Evolutionary conservation across 306 rosid species (phyloP).

Genomic region (Cyamopsis tetragonoloba): DNA sequence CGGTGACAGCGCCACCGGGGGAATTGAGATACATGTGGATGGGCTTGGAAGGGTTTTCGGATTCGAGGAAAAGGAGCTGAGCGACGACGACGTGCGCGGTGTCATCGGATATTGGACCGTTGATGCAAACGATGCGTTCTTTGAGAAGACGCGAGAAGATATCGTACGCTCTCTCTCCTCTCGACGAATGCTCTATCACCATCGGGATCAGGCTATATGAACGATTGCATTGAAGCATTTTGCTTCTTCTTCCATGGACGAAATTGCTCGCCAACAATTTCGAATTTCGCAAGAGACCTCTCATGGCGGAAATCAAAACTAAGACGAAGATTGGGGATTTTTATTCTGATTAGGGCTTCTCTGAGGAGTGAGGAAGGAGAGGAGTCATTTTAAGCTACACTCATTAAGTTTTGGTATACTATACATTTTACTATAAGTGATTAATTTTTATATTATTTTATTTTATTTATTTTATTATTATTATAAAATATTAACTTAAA

Average conservation of each 20-base stretch:
- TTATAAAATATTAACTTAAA: too few relatives aligned
- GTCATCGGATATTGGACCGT: conserved; percentile 87
- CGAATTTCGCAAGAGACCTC: conserved; percentile 39
- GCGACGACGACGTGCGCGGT: conserved; percentile 97
- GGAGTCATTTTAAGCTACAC: too few relatives aligned
- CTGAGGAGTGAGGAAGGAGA: too few relatives aligned
- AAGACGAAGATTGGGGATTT: conserved; percentile 13
- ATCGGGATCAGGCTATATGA: conserved; percentile 67
- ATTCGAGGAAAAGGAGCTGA: conserved; percentile 92
- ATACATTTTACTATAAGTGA: too few relatives aligned
- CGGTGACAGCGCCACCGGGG: conserved; percentile 96
- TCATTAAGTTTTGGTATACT: too few relatives aligned
- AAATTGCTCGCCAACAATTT: conserved; percentile 14
- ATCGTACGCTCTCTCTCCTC: conserved; percentile 97
- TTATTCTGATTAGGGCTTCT: conserved; percentile 6
- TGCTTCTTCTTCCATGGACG: conserved; percentile 12
- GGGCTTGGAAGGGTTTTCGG: conserved; percentile 94
- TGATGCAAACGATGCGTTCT: conserved; percentile 94
- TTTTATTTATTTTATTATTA: too few relatives aligned
- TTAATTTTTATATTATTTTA: too few relatives aligned
- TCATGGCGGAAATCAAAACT: conserved; percentile 24
- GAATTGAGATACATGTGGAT: conserved; percentile 89
- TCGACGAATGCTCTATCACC: conserved; percentile 94
- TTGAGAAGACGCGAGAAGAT: conserved; percentile 97
- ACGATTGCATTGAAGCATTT: conserved; percentile 26